Conservation (phyloP, 2,329 filamentous ascomycete genomes). For the Cryphonectria carpinicola region DNA sequence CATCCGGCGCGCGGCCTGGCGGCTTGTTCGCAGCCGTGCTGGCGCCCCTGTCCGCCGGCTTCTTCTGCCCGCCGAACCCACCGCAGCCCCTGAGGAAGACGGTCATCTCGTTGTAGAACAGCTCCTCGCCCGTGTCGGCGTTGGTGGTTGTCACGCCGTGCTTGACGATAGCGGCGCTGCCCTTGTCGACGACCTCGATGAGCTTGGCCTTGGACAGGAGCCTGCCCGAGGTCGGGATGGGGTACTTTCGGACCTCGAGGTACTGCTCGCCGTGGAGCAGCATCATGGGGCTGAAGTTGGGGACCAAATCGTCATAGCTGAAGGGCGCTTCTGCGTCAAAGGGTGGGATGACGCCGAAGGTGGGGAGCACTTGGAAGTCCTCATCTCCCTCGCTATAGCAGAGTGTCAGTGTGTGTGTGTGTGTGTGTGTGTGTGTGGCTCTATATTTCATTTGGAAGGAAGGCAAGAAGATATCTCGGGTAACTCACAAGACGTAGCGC, state of each 20-base stretch:
- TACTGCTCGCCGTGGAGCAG: conserved; percentile 98
- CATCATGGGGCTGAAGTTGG: conserved; percentile 99
- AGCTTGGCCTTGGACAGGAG: conserved; percentile 78
- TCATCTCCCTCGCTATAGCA: conserved; percentile 73
- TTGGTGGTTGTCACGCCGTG: conserved; percentile 81
- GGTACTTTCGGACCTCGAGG: conserved; percentile 90
- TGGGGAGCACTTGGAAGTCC: conserved; percentile 90
- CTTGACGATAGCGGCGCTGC: conserved; percentile 82
- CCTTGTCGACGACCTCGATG: conserved; percentile 96
- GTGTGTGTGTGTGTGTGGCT: no score
- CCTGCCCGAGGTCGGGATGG: conserved; percentile 81
- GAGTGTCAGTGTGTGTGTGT: not conserved
- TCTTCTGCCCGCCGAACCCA: conserved; percentile 84
- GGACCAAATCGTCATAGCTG: conserved; percentile 79
- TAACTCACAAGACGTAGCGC: conserved; percentile 72
- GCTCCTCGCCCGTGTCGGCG: conserved; percentile 80
- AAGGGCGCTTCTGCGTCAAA: conserved; percentile 85
- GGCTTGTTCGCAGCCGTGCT: conserved; percentile 79
- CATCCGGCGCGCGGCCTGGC: conserved; percentile 77
- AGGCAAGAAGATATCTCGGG: not conserved
- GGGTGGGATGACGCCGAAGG: conserved; percentile 94
- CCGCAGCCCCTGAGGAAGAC: conserved; percentile 90
- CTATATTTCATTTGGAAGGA: not conserved
- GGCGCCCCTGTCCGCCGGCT: conserved; percentile 76
- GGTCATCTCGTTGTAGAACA: conserved; percentile 98